Evolutionary conservation across 2,329 filamentous ascomycete genomes (phyloP).

Genomic region (Furcasterigmium sp.): DNA sequence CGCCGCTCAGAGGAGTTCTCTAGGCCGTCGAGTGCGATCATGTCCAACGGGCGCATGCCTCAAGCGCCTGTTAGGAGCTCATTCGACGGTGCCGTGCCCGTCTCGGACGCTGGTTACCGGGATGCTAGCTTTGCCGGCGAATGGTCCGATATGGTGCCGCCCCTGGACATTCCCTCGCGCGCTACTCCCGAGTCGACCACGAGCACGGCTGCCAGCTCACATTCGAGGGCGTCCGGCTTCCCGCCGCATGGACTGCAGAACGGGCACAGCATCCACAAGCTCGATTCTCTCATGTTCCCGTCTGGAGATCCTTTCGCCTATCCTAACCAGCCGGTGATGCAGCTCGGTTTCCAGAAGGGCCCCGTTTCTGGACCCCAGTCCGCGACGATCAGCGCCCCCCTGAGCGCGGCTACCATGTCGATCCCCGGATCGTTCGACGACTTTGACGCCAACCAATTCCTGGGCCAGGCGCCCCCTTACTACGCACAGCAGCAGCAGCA

Average conservation of each 20-base stretch:
- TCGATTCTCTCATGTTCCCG: conserved; percentile 77
- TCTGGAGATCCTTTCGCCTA: conserved; percentile 75
- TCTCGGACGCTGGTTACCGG: conserved; percentile 23
- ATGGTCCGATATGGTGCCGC: conserved; percentile 37
- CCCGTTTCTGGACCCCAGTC: conserved; percentile 11
- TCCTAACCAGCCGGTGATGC: conserved; percentile 69
- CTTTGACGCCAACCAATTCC: conserved; percentile 63
- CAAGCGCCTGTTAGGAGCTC: conserved; percentile 19
- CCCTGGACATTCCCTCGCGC: conserved; percentile 35
- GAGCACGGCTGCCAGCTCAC: conserved; percentile 33
- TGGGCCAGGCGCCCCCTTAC: conserved; percentile 67
- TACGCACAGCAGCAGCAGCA: conserved; percentile 48
- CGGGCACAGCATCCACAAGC: conserved; percentile 55
- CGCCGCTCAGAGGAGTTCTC: conserved; percentile 27
- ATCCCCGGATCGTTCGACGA: conserved; percentile 54
- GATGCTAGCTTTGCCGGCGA: conserved; percentile 30
- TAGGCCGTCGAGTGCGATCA: conserved; percentile 20
- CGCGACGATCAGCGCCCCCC: conserved; percentile 25
- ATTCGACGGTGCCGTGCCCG: conserved; percentile 25
- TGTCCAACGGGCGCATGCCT: conserved; percentile 14
- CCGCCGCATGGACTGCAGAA: conserved; percentile 21
- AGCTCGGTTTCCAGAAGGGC: conserved; percentile 36
- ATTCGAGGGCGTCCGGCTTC: conserved; percentile 18
- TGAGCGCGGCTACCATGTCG: conserved; percentile 39
- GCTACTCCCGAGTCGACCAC: conserved; percentile 36